Percentiles rank a stretch among this genome's conserved stretches.
Conservation (phyloP, 768 basidiomycete species). For the Candolleomyces eurysporus region DNA sequence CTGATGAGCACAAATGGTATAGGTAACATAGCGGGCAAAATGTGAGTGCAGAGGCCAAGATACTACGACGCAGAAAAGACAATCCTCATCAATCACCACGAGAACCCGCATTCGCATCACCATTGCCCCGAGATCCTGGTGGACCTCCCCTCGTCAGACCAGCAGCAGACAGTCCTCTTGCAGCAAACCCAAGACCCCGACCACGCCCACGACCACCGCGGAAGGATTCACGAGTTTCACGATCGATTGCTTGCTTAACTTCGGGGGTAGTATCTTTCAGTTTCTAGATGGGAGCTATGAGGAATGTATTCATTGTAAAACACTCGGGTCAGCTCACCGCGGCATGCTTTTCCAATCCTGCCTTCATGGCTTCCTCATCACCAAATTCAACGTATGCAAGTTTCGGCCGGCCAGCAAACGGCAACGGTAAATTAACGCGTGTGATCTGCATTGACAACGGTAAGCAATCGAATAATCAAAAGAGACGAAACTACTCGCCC, state of each 20-base stretch:
- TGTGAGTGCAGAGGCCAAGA: too few species aligned
- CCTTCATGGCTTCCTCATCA: slow-evolving; percentile 83
- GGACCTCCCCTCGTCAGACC: slow-evolving; percentile 51
- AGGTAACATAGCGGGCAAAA: too few species aligned
- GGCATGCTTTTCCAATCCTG: slow-evolving; percentile 70
- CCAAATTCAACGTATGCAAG: slow-evolving; percentile 89
- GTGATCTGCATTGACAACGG: slow-evolving; percentile 49
- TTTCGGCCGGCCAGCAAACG: slow-evolving; percentile 48
- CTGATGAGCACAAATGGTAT: too few species aligned
- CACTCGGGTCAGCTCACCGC: slow-evolving; percentile 45
- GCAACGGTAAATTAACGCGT: slow-evolving; percentile 57
- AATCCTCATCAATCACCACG: neutral
- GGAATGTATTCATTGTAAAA: too few species aligned
- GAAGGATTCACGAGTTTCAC: slow-evolving; percentile 39
- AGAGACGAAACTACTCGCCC: slow-evolving; percentile 43
- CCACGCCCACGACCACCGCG: slow-evolving; percentile 48
- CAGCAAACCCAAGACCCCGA: slow-evolving; percentile 58
- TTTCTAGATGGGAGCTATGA: slow-evolving; percentile 42
- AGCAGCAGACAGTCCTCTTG: slow-evolving; percentile 65
- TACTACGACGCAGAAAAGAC: too few species aligned
- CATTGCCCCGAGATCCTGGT: slow-evolving; percentile 15
- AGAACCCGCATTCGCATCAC: slow-evolving; percentile 1
- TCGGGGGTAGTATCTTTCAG: slow-evolving; percentile 65
- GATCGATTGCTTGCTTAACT: slow-evolving; percentile 70
- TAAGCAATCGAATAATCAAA: slow-evolving; percentile 5